Evolutionary conservation across 1,139 yeast genomes (phyloP), one percentile per base, ranked within the genome.

Genomic region (Saccharomyces pastorianus): DNA sequence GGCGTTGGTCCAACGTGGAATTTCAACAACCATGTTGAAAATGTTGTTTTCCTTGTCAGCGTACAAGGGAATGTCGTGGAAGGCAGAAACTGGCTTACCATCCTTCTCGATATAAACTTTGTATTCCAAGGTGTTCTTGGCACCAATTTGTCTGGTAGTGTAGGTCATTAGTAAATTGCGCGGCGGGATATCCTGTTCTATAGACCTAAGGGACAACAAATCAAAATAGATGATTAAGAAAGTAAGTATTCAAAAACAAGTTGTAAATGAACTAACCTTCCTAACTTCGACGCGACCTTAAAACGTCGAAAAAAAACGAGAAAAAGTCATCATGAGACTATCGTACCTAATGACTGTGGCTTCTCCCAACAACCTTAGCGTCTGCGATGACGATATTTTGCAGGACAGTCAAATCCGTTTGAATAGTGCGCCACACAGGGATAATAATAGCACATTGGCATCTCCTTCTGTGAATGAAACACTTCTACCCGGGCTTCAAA

Each of bases 1-100:
- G 57, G 91, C 96, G 65, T 89, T 88, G 65, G 89, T 75, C 96
- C 96, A 89, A 66, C 96, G 80, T 59, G 96, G 96, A 49, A 89
- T 85, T 72, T 89, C 96, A 55, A 88, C 95, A 64, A 89, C 80
- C 87, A 89, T 85, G 75, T 87, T 88, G 61, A 86, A 84, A 60
- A 88, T 82, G 60, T 80, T 80, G 69, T 83, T 78, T 56, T 80
- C 80, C 57, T 74, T 74, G 67, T 85, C 84, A 46, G 89, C 82
- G 60, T 77, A 83, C 58, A 86, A 73, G 50, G 91, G 89, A 50
- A 86, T 76, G 68, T 87, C 93, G 65, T 86, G 95, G 80, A 85
- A 84, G 58, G 86, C 84, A 50, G 91, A 85, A 56, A 83, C 74
- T 56, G 88, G 81, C 69, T 84, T 79, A 46, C 88, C 87, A 62